These are phyloP conservation scores for Phaeoacremonium minimum DNA, from an alignment of 2,329 filamentous ascomycete species.

Conservation along the genomic window DNA sequence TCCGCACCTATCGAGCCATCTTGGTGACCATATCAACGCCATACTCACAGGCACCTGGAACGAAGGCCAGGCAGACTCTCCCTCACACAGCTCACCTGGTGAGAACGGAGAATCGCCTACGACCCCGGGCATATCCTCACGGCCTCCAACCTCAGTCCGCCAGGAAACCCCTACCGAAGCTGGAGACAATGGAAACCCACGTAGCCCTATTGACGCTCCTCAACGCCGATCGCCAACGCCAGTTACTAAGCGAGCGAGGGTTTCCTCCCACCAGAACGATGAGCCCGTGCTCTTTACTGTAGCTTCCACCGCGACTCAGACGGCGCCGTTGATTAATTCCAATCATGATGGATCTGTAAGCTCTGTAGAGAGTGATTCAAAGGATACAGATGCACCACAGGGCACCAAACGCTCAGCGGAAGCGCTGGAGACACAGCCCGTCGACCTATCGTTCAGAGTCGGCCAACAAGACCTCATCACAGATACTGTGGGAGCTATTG, in stretches of 20 bases:
- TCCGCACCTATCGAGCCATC: constrained; percentile 12
- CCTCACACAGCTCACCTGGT: constrained; percentile 17
- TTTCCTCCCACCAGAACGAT: not conserved
- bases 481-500: constrained; percentile 95
- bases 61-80: constrained; percentile 57
- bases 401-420: not conserved
- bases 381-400: not conserved
- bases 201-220: not conserved
- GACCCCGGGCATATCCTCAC: constrained; percentile 12
- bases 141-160: constrained; percentile 10
- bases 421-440: no score
- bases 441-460: constrained; percentile 7
- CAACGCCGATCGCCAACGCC: not conserved
- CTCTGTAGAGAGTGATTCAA: not conserved
- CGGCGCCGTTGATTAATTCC: no score
- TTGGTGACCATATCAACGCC: constrained; percentile 48
- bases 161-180: no score
- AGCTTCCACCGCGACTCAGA: not conserved
- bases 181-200: not conserved
- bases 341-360: not conserved
- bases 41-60: constrained; percentile 57
- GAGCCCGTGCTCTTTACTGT: not conserved
- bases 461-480: constrained; percentile 63
- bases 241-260: not conserved
- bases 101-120: not conserved